phyloP scores from a whole-genome alignment of 495 filamentous ascomycete species.

The Amniculicola lignicola region DNA sequence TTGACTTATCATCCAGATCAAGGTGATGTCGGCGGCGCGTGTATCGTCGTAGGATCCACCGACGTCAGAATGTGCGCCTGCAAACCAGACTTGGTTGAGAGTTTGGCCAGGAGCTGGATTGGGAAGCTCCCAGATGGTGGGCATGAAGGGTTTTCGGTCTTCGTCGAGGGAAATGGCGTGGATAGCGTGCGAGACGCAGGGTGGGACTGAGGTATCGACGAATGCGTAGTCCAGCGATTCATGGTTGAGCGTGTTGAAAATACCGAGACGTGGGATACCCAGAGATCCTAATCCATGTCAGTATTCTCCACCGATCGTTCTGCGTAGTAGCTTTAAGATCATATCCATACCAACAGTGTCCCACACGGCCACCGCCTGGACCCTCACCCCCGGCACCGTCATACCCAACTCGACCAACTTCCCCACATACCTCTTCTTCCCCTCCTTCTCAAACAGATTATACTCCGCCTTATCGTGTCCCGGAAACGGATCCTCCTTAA shows the following conservation, averaged over 20 bases:
- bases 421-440: constrained; percentile 12
- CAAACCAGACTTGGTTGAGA: constrained; percentile 31
- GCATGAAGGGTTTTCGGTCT: constrained; percentile 29
- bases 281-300: constrained; percentile 24
- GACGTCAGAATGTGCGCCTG: constrained; percentile 23
- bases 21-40: constrained; percentile 35
- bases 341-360: constrained; percentile 25
- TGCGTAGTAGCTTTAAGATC: neutral
- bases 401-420: constrained; percentile 6
- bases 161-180: constrained; percentile 31
- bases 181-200: constrained; percentile 30
- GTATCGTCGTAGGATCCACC: constrained; percentile 33
- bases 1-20: constrained; percentile 41
- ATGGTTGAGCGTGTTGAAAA: constrained; percentile 5
- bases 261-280: constrained; percentile 16
- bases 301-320: constrained; percentile 21
- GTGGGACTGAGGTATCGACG: constrained; percentile 31
- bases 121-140: constrained; percentile 36
- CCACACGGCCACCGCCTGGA: constrained; percentile 30
- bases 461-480: constrained; percentile 13
- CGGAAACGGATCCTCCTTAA: neutral
- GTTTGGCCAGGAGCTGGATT: constrained; percentile 15
- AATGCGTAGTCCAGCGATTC: constrained; percentile 28
- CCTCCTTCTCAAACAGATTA: neutral
- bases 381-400: constrained; percentile 10